Evolutionary conservation across 495 filamentous ascomycete genomes (phyloP).

Genomic region (Aspergillus egyptiacus): DNA sequence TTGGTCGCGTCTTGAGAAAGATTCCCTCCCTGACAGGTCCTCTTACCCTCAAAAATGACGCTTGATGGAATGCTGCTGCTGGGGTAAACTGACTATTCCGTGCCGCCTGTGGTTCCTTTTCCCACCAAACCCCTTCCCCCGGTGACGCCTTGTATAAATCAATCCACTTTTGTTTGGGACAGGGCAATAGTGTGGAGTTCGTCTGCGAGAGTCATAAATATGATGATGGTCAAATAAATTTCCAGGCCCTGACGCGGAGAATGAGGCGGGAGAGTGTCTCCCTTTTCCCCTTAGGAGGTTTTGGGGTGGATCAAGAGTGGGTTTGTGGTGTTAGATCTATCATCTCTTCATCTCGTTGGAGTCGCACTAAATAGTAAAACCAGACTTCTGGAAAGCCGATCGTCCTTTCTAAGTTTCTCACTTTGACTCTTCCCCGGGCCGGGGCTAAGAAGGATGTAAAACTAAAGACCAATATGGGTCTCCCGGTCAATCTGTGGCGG

Average conservation of each 20-base stretch:
- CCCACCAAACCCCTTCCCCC: neutral
- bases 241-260: neutral
- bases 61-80: neutral
- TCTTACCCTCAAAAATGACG: too few species aligned
- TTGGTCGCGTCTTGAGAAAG: neutral
- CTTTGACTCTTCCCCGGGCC: constrained; percentile 38
- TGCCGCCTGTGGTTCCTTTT: neutral
- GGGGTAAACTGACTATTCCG: neutral
- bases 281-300: constrained; percentile 6
- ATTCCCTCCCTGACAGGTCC: neutral
- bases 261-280: neutral
- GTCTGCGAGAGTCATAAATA: neutral
- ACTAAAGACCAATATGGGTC: constrained; percentile 29
- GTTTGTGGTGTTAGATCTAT: constrained; percentile 39
- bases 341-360: constrained; percentile 43
- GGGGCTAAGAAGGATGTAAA: too few species aligned
- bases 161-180: too few species aligned
- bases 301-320: constrained; percentile 16
- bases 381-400: constrained; percentile 38
- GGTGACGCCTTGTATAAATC: neutral
- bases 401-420: constrained; percentile 29
- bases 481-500: constrained; percentile 25
- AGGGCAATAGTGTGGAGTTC: neutral
- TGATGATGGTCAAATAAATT: neutral
- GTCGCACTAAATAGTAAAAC: constrained; percentile 37